Evolutionary conservation across 331 rosid genomes (phyloP).

Genomic region (Phaseolus coccineus): DNA sequence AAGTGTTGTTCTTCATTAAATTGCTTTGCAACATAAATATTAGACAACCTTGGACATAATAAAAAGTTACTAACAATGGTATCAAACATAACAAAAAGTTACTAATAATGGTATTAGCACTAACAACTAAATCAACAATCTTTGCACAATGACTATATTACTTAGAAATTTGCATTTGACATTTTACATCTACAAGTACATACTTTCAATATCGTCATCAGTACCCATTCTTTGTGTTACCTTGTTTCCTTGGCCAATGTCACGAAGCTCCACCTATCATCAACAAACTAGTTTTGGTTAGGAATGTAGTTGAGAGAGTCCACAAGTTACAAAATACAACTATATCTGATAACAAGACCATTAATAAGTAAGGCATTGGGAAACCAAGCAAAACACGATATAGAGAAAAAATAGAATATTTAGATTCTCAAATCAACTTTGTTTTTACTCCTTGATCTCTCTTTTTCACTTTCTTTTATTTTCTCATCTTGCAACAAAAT

Average conservation of each 20-base stretch:
- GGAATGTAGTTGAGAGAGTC: conserved; percentile 18
- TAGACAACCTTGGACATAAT: background rate
- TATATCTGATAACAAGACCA: conserved; percentile 26
- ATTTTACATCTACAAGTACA: conserved; percentile 45
- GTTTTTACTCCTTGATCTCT: too few relatives aligned
- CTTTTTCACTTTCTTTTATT: background rate
- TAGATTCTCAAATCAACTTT: background rate
- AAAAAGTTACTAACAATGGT: background rate
- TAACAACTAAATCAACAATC: conserved; percentile 3
- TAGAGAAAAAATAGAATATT: background rate
- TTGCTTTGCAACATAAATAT: conserved; percentile 7
- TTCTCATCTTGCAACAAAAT: background rate
- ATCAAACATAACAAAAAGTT: too few relatives aligned
- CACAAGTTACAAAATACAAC: conserved; percentile 30
- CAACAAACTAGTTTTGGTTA: conserved; percentile 37
- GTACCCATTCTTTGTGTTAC: conserved; percentile 74
- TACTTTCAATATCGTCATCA: conserved; percentile 84
- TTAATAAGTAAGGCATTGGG: conserved; percentile 14
- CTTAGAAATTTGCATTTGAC: conserved; percentile 20
- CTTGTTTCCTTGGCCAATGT: conserved; percentile 84
- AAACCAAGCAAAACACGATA: conserved; percentile 32
- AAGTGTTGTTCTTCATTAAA: background rate
- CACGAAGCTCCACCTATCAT: conserved; percentile 87
- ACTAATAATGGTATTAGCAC: background rate
- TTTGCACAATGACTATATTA: conserved; percentile 3